Base-by-base conservation (phyloP, 495 filamentous ascomycete genomes). In the Cudoniella acicularis region DNA sequence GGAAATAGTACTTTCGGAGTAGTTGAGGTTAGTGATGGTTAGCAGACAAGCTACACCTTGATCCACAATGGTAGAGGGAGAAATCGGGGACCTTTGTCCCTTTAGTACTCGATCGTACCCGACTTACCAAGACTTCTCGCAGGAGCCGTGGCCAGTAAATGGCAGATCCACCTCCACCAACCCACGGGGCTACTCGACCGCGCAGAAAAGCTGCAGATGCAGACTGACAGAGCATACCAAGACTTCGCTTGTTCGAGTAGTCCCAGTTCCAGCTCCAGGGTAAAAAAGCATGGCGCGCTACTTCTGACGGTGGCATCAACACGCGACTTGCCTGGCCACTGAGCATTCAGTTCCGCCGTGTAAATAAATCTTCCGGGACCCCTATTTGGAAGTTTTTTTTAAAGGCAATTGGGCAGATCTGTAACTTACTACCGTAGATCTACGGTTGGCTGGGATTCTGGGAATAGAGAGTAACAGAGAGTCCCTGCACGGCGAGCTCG, bases 301-400 rank as follows among this genome's bases (percentile, higher is more conserved):
- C 55, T 22, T 21, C 56, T 47, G 36, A n/a, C 30, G 26, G 49
- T 22, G 48, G 49, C 21, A 48, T 46, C 49, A 45, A 53, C 49
- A 59, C 49, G 56, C 56, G 56, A 53, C 56, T 18, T n/a, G 13
- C 8, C 25, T 43, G 36, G 6, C 52, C 40, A 46, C 52, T 41
- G 30, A 3, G 18, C 22, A 18, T 17, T 47, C 8, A 17, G 13
- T 8, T 47, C 20, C 20, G 4, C 43, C 43, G 6, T 21, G 43
- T 4, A 17, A 21, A 21, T 8, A n/a, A 36, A 4, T 36, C 4
- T 17, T 47, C 20, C 8, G 20, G 17, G 43, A 21, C 8, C 3
- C 22, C 20, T 13, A 25, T 13, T 3, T 23, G 36, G n/a, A 9
- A n/a, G 36, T 18, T 10, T 18, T 22, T 51, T 45, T 8, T 40